Evolutionary conservation across 306 rosid species (phyloP).

Genomic region (Crataegus laevigata): DNA sequence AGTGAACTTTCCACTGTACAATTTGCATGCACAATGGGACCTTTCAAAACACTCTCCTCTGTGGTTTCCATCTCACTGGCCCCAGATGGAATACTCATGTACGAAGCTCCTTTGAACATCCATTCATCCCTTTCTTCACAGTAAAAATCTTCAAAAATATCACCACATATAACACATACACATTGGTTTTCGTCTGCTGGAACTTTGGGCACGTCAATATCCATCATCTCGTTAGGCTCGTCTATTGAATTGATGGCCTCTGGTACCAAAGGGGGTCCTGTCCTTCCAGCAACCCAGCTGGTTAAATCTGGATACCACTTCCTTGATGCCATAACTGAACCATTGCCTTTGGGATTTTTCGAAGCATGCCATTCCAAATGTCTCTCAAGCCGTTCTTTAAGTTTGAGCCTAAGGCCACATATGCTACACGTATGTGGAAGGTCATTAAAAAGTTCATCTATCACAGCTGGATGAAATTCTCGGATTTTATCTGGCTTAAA

Average conservation of each 20-base stretch:
- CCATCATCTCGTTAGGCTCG: slow-evolving; percentile 9
- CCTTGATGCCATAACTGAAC: slow-evolving; percentile 35
- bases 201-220: slow-evolving; percentile 43
- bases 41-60: slow-evolving; percentile 21
- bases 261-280: slow-evolving; percentile 28
- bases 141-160: slow-evolving; percentile 73
- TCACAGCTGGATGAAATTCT: slow-evolving; percentile 57
- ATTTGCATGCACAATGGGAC: slow-evolving; percentile 70
- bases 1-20: slow-evolving; percentile 50
- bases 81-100: slow-evolving; percentile 32
- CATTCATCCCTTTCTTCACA: slow-evolving; percentile 53
- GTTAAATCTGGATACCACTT: slow-evolving; percentile 56
- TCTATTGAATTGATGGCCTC: slow-evolving; percentile 29
- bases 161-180: slow-evolving; percentile 72
- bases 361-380: slow-evolving; percentile 69
- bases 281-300: slow-evolving; percentile 49
- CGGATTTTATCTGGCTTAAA: slow-evolving; percentile 64
- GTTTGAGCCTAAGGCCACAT: slow-evolving; percentile 54
- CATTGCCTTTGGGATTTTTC: slow-evolving; percentile 34
- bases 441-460: slow-evolving; percentile 49
- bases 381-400: slow-evolving; percentile 46
- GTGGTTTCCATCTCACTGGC: slow-evolving; percentile 25
- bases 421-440: slow-evolving; percentile 47
- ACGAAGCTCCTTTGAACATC: slow-evolving; percentile 80
- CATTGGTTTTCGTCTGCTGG: slow-evolving; percentile 69